These are phyloP conservation scores for Daldinia vernicosa DNA, from an alignment of 495 filamentous ascomycete genomes.

Conservation along the genomic window DNA sequence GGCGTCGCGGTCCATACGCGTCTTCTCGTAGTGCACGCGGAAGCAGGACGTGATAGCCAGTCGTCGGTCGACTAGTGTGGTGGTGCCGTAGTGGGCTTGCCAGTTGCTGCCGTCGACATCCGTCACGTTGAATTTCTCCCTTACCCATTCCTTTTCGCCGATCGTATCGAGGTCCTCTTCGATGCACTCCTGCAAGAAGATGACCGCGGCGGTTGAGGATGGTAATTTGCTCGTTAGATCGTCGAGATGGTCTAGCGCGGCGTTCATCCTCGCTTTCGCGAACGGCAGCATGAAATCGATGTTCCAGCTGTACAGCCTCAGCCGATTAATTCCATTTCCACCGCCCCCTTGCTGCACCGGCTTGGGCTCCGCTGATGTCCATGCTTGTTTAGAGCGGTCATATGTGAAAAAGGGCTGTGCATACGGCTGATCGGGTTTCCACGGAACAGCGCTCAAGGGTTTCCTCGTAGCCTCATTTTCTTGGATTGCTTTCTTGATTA, in stretches of 20 bases:
- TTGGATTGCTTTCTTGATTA: slow-evolving; percentile 20
- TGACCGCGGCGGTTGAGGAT: slow-evolving; percentile 43
- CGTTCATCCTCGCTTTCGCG: slow-evolving; percentile 52
- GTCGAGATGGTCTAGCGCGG: slow-evolving; percentile 54
- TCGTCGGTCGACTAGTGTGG: slow-evolving; percentile 58
- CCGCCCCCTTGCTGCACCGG: not conserved
- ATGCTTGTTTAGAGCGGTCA: slow-evolving; percentile 14
- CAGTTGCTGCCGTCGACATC: slow-evolving; percentile 51
- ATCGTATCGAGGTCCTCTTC: slow-evolving; percentile 53
- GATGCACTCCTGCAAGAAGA: slow-evolving; percentile 64
- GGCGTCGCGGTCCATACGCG: slow-evolving; percentile 59
- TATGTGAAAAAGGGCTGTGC: slow-evolving; percentile 29
- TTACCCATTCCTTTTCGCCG: slow-evolving; percentile 52
- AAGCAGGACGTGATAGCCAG: slow-evolving; percentile 53
- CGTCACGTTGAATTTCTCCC: slow-evolving; percentile 56
- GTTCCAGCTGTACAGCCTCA: slow-evolving; percentile 55
- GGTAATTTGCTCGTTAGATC: slow-evolving; percentile 26
- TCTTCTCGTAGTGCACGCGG: slow-evolving; percentile 54
- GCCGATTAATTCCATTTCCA: slow-evolving; percentile 10
- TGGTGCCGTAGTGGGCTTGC: slow-evolving; percentile 57
- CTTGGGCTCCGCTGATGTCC: slow-evolving; percentile 5
- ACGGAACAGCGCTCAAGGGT: slow-evolving; percentile 3
- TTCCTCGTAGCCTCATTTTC: slow-evolving; percentile 1
- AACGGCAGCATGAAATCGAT: slow-evolving; percentile 59
- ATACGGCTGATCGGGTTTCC: slow-evolving; percentile 31